Evolutionary conservation across 164 flowering plant species (phyloP).

Genomic region (Santalum album): DNA sequence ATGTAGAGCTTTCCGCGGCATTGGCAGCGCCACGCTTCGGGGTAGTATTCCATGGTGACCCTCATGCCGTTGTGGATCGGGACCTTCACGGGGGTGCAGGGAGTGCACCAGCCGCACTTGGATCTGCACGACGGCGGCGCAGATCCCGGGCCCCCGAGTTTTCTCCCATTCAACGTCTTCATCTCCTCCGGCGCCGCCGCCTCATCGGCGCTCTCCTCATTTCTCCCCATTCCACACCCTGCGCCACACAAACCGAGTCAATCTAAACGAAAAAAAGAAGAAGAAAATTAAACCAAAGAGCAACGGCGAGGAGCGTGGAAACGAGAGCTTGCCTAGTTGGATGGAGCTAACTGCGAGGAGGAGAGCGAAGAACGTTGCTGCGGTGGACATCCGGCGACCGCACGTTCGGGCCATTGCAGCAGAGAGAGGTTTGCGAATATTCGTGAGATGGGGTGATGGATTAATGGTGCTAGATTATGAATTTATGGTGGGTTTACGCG

Average conservation of each 20-base stretch:
- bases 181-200: slow-evolving; percentile 12
- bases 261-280: slow-evolving; percentile 2
- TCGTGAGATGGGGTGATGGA: not conserved
- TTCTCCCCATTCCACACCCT: not conserved
- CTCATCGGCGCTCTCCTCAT: not conserved
- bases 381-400: slow-evolving; percentile 7
- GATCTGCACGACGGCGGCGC: slow-evolving; percentile 75
- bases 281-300: too few species aligned
- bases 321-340: not conserved
- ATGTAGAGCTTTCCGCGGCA: slow-evolving; percentile 73
- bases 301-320: too few species aligned
- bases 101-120: slow-evolving; percentile 71
- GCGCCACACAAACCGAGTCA: not conserved
- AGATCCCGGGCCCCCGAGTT: slow-evolving; percentile 61
- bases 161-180: slow-evolving; percentile 24
- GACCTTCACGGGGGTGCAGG: slow-evolving; percentile 75
- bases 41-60: slow-evolving; percentile 80
- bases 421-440: not conserved
- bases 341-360: slow-evolving; percentile 17
- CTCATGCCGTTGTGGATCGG: slow-evolving; percentile 64
- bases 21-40: slow-evolving; percentile 97
- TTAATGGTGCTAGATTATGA: not conserved
- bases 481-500: not conserved
- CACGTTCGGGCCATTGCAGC: not conserved
- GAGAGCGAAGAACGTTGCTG: slow-evolving; percentile 20